Base-by-base conservation (phyloP, 441 rosid genomes). In the Pelargonium fulgidum region DNA sequence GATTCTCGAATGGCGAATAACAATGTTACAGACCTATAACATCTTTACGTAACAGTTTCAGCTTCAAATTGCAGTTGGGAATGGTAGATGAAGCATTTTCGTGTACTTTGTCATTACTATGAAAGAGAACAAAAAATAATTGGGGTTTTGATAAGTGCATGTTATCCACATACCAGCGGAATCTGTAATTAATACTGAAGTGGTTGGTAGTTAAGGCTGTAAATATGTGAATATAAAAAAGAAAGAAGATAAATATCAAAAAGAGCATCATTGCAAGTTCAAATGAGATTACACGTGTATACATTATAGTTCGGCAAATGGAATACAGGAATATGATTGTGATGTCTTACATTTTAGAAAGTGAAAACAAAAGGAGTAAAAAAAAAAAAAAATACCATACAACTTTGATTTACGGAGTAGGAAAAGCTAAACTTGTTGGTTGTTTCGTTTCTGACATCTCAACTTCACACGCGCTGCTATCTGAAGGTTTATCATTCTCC, bases 391-490 rank as follows among this genome's bases (percentile, higher is more conserved):
- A n/a, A 0, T 22, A 59, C 33, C 64, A 17, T 59, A 59, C 20
- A 50, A 11, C 58, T 50, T 50, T 50, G 58, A 11, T 70, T 85
- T 76, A 86, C 50, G 86, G 85, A 47, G 82, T 77, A 72, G 77
- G 44, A 29, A 83, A 78, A 61, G 72, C 78, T 74, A 69, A 58
- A 70, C 58, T 64, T 50, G 73, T 72, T 42, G 76, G 68, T 63
- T 73, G 81, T 64, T 68, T 80, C 22, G 93, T 81, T 67, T 92
- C 93, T 36, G 91, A 81, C 97, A 92, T 86, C 84, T 92, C 96
- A 68, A 92, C 87, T 86, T 92, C 97, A 68, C 76, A 75, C 42
- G 78, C 73, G 59, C 75, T 29, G n/a, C 66, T 36, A 56, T 82
- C 68, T 63, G 81, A 69, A 70, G 79, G 26, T 67, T 82, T 71